Base-by-base conservation (phyloP, 306 rosid species). In the Pterocarpus macrocarpus region DNA sequence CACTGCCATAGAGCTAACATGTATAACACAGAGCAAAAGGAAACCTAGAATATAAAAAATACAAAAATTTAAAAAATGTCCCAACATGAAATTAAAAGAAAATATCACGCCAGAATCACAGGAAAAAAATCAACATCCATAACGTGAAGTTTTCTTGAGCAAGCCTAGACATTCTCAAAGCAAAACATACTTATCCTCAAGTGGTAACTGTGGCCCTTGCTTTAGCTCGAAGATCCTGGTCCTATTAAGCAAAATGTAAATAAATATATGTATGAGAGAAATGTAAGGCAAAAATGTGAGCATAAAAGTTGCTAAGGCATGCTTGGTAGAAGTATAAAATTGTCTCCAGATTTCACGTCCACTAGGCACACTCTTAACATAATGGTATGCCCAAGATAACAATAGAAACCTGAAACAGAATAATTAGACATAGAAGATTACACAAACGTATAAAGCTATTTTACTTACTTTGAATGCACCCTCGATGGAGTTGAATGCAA, bases 401-500 rank as follows among this genome's bases (percentile, higher is more conserved):
- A 80, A 55, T 7, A 8, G n/a, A 81, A 50, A 63, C 38, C 49
- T 32, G 10, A 64, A 80, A 57, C 56, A 36, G 34, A 76, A 57
- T 59, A 67, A 69, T n/a, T 49, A 17, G 43, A 71, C 28, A 63
- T 28, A 50, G 71, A 69, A 43, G 38, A 81, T 28, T 22, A 8
- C 11, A 47, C 66, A 80, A 36, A 61, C 7, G 33, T 44, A 49
- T 1, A 36, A 45, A 65, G 77, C 13, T 41, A 5, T 17, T 53
- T 56, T 87, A 33, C 83, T 87, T 85, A 95, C 99, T 87, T 95
- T 66, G 97, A 86, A 17, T 84, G 91, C 82, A 93, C 62, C 86
- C 97, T 91, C 38, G 93, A 83, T 68, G 99, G 99, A 81, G 92
- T 89, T 39, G 99, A 94, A 89, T 95, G 99, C 83, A 95, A 89